These are phyloP conservation scores for Dactylis glomerata DNA, from an alignment of 176 grass and related monocot genomes.

Conservation along the genomic window DNA sequence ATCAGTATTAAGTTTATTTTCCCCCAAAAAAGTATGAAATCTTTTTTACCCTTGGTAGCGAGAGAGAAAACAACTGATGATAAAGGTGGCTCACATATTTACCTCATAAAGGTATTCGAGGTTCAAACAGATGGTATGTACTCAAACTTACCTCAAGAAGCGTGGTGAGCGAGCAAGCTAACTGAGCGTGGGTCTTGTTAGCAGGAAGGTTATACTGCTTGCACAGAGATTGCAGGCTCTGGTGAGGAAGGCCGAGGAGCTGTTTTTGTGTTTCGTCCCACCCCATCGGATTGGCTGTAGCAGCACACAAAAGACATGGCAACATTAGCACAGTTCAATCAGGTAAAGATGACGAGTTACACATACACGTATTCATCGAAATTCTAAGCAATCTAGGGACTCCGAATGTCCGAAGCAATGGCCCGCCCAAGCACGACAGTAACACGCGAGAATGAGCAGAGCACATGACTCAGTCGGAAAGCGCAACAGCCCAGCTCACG, in stretches of 20 bases:
- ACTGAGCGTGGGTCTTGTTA: conserved; percentile 61
- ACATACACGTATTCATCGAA: neutral
- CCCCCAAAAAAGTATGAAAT: neutral
- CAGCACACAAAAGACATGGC: neutral
- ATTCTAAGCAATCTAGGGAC: neutral
- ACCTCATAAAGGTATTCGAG: neutral
- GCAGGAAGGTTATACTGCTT: conserved; percentile 65
- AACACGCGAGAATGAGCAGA: neutral
- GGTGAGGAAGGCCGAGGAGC: conserved; percentile 56
- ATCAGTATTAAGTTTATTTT: neutral
- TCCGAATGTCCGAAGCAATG: neutral
- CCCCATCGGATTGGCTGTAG: conserved; percentile 43
- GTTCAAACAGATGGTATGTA: neutral
- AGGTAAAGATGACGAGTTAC: neutral
- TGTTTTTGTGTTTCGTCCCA: conserved; percentile 51
- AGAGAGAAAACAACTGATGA: neutral
- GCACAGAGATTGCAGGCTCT: conserved; percentile 76
- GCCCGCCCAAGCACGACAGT: neutral
- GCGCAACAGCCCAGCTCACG: neutral
- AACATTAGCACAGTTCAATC: neutral
- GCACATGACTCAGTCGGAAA: neutral
- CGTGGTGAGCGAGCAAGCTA: conserved; percentile 57
- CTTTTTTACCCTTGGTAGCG: neutral
- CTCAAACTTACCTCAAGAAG: conserved; percentile 52
- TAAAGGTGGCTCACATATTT: neutral